These are phyloP conservation scores for Populus ilicifolia DNA, from an alignment of 345 rosid genomes.

Conservation along the genomic window DNA sequence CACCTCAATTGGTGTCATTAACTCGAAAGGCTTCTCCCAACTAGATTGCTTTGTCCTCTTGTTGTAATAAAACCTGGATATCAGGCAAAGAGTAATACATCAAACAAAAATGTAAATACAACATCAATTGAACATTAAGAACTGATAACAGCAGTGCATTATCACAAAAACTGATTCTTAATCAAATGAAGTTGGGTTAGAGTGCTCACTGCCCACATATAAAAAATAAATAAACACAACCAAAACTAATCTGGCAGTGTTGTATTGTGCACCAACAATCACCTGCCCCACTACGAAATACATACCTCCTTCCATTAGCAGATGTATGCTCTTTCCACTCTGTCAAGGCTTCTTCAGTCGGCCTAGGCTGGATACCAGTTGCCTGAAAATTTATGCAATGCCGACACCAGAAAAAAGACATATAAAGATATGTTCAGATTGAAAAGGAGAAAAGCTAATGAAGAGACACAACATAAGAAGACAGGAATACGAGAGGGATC, in stretches of 20 bases:
- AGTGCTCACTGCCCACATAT: not conserved
- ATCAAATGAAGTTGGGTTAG: not conserved
- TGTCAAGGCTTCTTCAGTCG: constrained; percentile 38
- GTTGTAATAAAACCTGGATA: constrained; percentile 77
- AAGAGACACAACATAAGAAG: constrained; percentile 1
- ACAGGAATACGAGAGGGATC: constrained; percentile 2
- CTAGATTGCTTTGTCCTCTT: constrained; percentile 70
- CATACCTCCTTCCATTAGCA: constrained; percentile 79
- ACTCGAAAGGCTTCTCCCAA: constrained; percentile 92
- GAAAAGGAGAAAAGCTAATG: not conserved
- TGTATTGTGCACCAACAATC: not conserved
- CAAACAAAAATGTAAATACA: constrained; percentile 6
- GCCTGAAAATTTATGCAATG: constrained; percentile 35
- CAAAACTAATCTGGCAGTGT: constrained; percentile 5
- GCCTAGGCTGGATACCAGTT: constrained; percentile 34
- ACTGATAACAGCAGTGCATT: not conserved
- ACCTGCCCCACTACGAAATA: constrained; percentile 2
- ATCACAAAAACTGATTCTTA: not conserved
- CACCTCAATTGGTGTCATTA: constrained; percentile 94
- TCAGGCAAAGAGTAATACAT: constrained; percentile 6
- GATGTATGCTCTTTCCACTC: constrained; percentile 89
- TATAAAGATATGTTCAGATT: not conserved
- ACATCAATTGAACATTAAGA: constrained; percentile 3
- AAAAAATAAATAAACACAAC: not conserved
- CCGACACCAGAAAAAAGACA: not conserved